These are phyloP conservation scores for Backusella sp. DNA, from an alignment of 192 early-diverging fungal species.

Conservation along the genomic window DNA sequence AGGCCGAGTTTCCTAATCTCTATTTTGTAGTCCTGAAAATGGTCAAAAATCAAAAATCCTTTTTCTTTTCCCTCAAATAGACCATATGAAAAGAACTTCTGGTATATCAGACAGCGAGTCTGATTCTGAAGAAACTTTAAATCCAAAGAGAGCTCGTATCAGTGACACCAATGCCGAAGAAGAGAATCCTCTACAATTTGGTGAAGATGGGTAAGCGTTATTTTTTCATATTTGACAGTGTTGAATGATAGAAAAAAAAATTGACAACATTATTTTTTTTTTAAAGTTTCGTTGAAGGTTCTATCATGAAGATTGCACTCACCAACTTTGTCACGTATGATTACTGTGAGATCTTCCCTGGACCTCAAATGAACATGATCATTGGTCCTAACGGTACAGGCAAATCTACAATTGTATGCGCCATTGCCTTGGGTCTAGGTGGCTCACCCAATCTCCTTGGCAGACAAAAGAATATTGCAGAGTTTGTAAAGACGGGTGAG, in stretches of 20 bases:
- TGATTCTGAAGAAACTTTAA: background rate
- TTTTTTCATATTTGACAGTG: background rate
- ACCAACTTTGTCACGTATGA: constrained; percentile 98
- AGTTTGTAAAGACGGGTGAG: constrained; percentile 90
- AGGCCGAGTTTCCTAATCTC: no score
- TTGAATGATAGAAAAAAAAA: background rate
- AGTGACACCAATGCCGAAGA: background rate
- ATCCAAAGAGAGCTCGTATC: background rate
- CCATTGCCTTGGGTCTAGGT: constrained; percentile 91
- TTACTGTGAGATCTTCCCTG: constrained; percentile 77
- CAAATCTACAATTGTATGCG: constrained; percentile 94
- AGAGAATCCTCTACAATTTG: background rate
- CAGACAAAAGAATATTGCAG: constrained; percentile 83
- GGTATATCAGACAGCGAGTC: background rate
- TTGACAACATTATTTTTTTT: background rate
- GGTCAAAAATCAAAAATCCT: background rate
- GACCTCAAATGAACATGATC: constrained; percentile 97
- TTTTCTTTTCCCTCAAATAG: background rate
- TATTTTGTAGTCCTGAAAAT: no score
- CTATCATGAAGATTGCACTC: constrained; percentile 73
- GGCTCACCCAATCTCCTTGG: constrained; percentile 74
- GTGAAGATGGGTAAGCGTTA: background rate
- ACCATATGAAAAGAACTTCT: background rate
- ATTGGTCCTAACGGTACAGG: constrained; percentile 97
- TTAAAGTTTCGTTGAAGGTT: constrained; percentile 55